phyloP scores from a whole-genome alignment of 495 filamentous ascomycete genomes.

The Copromyces sp. region DNA sequence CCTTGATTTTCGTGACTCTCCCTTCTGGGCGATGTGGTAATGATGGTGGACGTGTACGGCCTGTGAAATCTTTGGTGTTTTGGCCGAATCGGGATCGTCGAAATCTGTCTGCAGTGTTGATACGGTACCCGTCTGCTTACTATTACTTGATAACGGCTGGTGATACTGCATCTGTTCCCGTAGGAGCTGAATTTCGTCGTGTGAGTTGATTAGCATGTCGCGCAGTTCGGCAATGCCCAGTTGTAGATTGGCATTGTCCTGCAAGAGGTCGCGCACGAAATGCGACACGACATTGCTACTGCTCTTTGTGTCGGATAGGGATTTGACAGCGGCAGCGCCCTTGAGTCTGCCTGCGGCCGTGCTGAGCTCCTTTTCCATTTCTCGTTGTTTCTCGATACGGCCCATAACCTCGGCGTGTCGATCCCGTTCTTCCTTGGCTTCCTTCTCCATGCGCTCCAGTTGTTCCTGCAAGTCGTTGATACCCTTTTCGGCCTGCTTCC shows the following conservation, averaged over 20 bases:
- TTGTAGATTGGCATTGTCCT: conserved; percentile 91
- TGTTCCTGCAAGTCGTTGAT: conserved; percentile 70
- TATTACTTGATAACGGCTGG: conserved; percentile 45
- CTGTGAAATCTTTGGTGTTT: conserved; percentile 41
- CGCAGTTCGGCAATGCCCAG: conserved; percentile 80
- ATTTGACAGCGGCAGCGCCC: conserved; percentile 60
- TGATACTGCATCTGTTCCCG: conserved; percentile 76
- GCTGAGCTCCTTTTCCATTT: conserved; percentile 65
- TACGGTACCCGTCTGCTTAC: conserved; percentile 26
- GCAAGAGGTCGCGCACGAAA: conserved; percentile 90
- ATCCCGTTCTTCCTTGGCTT: conserved; percentile 72
- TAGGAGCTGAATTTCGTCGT: conserved; percentile 81
- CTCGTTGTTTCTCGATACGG: conserved; percentile 69
- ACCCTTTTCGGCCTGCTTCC: conserved; percentile 69
- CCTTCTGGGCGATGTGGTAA: conserved; percentile 60
- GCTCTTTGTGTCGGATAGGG: conserved; percentile 40
- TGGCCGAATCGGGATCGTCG: conserved; percentile 14
- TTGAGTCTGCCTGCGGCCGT: conserved; percentile 67
- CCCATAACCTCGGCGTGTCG: conserved; percentile 70
- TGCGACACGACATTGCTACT: conserved; percentile 62
- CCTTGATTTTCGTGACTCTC: conserved; percentile 54
- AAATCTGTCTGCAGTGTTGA: conserved; percentile 41
- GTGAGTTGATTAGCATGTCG: conserved; percentile 86
- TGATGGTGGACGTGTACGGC: conserved; percentile 89
- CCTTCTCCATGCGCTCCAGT: conserved; percentile 78